phyloP scores from a whole-genome alignment of 345 rosid genomes.

The Eucalyptus viminalis region DNA sequence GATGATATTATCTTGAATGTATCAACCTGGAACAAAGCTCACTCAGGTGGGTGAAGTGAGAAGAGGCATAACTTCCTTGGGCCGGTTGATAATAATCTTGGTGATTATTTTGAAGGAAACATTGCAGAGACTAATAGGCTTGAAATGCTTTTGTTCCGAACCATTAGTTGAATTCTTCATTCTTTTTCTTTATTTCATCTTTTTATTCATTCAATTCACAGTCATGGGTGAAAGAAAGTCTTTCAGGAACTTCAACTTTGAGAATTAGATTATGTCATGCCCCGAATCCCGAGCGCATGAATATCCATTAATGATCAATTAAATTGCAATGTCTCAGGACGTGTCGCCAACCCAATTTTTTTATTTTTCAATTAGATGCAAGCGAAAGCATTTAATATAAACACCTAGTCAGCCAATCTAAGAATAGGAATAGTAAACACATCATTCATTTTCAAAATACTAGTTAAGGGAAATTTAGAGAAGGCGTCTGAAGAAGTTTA shows the following conservation, averaged over 20 bases:
- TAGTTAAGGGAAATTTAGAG: no score
- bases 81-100: background rate
- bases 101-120: background rate
- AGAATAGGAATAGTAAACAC: no score
- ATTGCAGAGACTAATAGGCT: background rate
- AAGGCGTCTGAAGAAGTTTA: no score
- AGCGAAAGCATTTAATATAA: no score
- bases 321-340: fast-evolving
- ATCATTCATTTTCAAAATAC: no score
- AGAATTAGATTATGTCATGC: background rate
- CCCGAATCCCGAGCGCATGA: fast-evolving
- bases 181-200: no score
- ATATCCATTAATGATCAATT: no score
- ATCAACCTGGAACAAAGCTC: background rate
- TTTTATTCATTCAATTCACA: no score
- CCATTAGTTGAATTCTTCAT: no score
- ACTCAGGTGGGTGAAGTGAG: background rate
- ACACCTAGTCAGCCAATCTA: no score
- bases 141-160: background rate
- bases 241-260: background rate
- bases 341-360: fast-evolving
- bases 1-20: background rate
- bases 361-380: no score
- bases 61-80: background rate
- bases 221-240: no score